Evolutionary conservation across 129 eudicot species (phyloP).

Genomic region (Logfia minima): DNA sequence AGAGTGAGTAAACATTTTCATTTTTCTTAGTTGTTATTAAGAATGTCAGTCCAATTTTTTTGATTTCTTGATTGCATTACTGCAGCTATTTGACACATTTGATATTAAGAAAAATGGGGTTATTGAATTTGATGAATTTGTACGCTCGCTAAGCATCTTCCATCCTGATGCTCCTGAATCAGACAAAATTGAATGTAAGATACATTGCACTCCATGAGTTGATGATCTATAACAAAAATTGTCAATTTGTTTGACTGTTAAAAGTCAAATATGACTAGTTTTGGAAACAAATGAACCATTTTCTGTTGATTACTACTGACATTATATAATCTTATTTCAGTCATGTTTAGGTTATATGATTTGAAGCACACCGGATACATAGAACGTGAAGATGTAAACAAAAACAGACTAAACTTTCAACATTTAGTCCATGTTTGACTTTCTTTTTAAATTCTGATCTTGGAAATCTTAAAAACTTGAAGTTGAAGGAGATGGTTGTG

Average conservation of each 20-base stretch:
- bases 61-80: slow-evolving; percentile 15
- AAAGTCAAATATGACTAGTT: slow-evolving; percentile 4
- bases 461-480: slow-evolving; percentile 3
- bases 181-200: slow-evolving; percentile 73
- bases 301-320: slow-evolving; percentile 6
- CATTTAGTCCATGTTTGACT: slow-evolving; percentile 25
- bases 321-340: slow-evolving; percentile 41
- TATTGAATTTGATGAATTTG: slow-evolving; percentile 84
- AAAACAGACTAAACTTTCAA: slow-evolving; percentile 10
- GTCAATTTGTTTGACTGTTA: slow-evolving; percentile 3
- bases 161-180: slow-evolving; percentile 73
- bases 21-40: background rate
- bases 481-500: slow-evolving; percentile 83
- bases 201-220: background rate
- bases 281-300: background rate
- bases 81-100: slow-evolving; percentile 76
- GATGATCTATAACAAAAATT: background rate
- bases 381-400: slow-evolving; percentile 78
- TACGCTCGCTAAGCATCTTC: slow-evolving; percentile 70
- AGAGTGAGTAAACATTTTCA: slow-evolving; percentile 43
- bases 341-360: slow-evolving; percentile 73
- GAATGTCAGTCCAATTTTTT: too few species aligned
- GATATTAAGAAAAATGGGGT: slow-evolving; percentile 74
- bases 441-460: slow-evolving; percentile 13
- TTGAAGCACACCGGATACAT: slow-evolving; percentile 67